Conservation (phyloP, 1,284 basidiomycete species). For the Cutaneotrichosporon spelunceum region DNA sequence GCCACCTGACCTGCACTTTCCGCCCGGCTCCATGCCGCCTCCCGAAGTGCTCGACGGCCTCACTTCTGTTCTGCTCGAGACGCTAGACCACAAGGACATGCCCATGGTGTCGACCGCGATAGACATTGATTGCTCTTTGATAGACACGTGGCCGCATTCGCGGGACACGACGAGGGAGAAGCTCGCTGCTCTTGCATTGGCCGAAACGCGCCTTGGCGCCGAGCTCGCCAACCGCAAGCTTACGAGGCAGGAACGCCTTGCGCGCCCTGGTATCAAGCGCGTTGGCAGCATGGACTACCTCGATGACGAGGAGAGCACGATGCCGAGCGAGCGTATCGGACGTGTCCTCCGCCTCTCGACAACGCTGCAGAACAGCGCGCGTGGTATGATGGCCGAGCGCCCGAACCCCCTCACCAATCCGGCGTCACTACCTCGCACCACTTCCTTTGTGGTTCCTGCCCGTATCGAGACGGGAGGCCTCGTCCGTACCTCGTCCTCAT, state of each 20-base stretch:
- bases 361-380: conserved; percentile 37
- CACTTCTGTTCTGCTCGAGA: conserved; percentile 35
- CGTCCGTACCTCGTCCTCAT: conserved; percentile 27
- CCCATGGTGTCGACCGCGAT: background rate
- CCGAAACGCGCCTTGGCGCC: conserved; percentile 36
- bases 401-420: background rate
- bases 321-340: conserved; percentile 23
- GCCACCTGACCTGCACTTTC: conserved; percentile 37
- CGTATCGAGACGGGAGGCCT: background rate
- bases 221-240: conserved; percentile 29
- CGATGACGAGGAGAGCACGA: conserved; percentile 23
- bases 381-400: background rate
- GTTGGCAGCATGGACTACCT: conserved; percentile 13
- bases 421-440: background rate
- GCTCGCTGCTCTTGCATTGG: conserved; percentile 41
- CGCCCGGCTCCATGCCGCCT: conserved; percentile 47
- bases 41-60: conserved; percentile 44
- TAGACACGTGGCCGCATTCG: conserved; percentile 36
- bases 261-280: conserved; percentile 23
- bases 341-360: conserved; percentile 38
- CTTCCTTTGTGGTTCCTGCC: background rate
- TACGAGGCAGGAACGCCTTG: conserved; percentile 30
- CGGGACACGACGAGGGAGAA: conserved; percentile 43
- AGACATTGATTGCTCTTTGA: background rate
- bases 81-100: background rate